Percentiles rank a stretch among this genome's conserved stretches.
Conservation (phyloP, 352 stramenopile species). For the Thraustochytrium aureum region DNA sequence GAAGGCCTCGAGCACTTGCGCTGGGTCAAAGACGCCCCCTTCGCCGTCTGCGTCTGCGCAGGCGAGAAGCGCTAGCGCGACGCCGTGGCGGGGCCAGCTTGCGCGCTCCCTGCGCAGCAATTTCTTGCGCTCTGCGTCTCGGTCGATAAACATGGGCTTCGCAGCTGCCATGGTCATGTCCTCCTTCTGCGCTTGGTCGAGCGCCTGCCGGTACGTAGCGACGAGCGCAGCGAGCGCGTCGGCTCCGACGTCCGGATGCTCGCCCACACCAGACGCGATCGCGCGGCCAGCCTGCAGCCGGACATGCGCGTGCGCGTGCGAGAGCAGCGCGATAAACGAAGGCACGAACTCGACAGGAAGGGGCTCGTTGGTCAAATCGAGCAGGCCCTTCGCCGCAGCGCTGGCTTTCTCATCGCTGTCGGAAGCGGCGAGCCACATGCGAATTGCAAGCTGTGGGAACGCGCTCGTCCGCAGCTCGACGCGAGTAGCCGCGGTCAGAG, state of each 20-base stretch:
- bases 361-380: not conserved
- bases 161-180: slow-evolving; percentile 61
- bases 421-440: slow-evolving; percentile 53
- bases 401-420: slow-evolving; percentile 54
- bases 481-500: slow-evolving; percentile 27
- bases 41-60: slow-evolving; percentile 46
- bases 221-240: slow-evolving; percentile 72
- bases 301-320: slow-evolving; percentile 71
- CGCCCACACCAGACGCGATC: slow-evolving; percentile 66
- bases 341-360: slow-evolving; percentile 27
- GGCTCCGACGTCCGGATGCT: slow-evolving; percentile 62
- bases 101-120: not conserved
- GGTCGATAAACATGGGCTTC: slow-evolving; percentile 27
- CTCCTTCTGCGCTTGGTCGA: slow-evolving; percentile 65
- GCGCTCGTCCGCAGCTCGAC: not conserved
- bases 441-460: not conserved
- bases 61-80: slow-evolving; percentile 36
- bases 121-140: slow-evolving; percentile 38
- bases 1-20: slow-evolving; percentile 23
- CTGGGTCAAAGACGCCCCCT: slow-evolving; percentile 16
- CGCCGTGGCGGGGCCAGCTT: not conserved
- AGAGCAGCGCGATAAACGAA: slow-evolving; percentile 63
- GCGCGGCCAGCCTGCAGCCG: slow-evolving; percentile 72
- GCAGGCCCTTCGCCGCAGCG: slow-evolving; percentile 24
- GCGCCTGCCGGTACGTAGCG: slow-evolving; percentile 67